phyloP scores from a whole-genome alignment of 2,329 filamentous ascomycete species.

The Plectosphaerella plurivora region DNA sequence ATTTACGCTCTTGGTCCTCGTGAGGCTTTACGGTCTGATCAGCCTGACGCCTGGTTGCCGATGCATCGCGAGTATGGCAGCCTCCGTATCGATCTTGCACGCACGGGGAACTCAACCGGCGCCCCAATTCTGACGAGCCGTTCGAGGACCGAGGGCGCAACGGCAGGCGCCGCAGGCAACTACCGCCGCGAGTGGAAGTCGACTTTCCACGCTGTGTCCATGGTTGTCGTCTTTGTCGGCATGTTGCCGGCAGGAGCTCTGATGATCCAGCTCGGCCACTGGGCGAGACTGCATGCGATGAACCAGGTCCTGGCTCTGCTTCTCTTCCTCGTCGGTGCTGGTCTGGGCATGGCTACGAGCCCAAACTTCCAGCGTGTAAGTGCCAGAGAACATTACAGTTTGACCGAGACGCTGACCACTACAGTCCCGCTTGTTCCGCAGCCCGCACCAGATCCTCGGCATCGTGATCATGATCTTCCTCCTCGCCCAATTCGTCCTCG shows the following conservation, averaged over 20 bases:
- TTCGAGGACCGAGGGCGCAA: conserved; percentile 29
- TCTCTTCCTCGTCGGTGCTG: conserved; percentile 43
- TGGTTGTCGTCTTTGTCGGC: conserved; percentile 51
- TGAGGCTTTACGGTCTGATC: conserved; percentile 37
- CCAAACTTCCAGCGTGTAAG: conserved; percentile 52
- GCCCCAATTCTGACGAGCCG: conserved; percentile 32
- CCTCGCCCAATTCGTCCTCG: conserved; percentile 48
- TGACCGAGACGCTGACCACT: not conserved
- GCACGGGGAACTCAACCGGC: conserved; percentile 40
- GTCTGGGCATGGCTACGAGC: conserved; percentile 48
- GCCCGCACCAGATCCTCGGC: conserved; percentile 55
- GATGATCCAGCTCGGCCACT: conserved; percentile 45
- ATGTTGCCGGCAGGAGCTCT: conserved; percentile 53
- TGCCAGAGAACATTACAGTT: no score
- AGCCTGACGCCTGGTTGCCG: conserved; percentile 37
- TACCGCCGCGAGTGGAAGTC: conserved; percentile 29
- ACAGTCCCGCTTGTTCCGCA: conserved; percentile 48
- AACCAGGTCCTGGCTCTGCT: conserved; percentile 47
- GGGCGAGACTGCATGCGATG: conserved; percentile 49
- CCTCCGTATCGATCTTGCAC: conserved; percentile 52
- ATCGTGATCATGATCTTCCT: conserved; percentile 47
- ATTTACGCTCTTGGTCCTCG: conserved; percentile 52
- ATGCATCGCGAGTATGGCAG: conserved; percentile 49
- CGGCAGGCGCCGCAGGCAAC: conserved; percentile 16
- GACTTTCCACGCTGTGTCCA: conserved; percentile 42